Evolutionary conservation across 495 filamentous ascomycete genomes (phyloP), one percentile per base, ranked within the genome.

Genomic region (Trichoderma reesei): DNA sequence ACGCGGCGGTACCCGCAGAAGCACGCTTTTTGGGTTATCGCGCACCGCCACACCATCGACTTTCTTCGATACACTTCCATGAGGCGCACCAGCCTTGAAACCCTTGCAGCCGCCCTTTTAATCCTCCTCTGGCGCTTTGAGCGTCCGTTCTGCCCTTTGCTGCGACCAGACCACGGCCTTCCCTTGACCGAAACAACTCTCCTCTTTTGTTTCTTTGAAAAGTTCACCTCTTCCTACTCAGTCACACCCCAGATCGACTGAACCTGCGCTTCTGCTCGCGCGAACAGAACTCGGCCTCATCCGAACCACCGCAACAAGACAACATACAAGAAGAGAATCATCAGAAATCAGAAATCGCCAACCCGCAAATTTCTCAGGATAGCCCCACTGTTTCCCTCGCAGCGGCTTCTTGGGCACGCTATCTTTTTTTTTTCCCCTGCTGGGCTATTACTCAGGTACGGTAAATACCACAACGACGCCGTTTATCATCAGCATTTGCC

Each of bases 11-110:
- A 56, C 51, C 51, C 51, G 51, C 51, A 33, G 51, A 33, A 31
- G 51, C 10, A 10, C 51, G 20, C 51, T 13, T 20, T 31, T 34
- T 41, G 39, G 36, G 33, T 41, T 61, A 61, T 61, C 36, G 39
- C 26, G 59, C 59, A 41, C 59, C 59, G 59, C 61, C 41, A 63
- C 41, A 34, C 31, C 61, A 44, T 63, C 61, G 61, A 63, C 61
- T 34, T 63, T 63, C 61, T 63, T 63, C 61, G 61, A 63, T 63
- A 34, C 41, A 41, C 26, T 63, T 63, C 61, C 61, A 63, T 63
- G 61, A 63, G 61, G 61, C 61, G 41, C 39, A 56, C 61, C 61
- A 42, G 39, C 39, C 31, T 63, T 44, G 61, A 41, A n/a, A 42
- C 39, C 61, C 61, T 41, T 63, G 61, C 61, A 63, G 61, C 41